Evolutionary conservation across 2,329 filamentous ascomycete genomes (phyloP), one percentile per base, ranked within the genome.

Genomic region (Cladosporium phlei): DNA sequence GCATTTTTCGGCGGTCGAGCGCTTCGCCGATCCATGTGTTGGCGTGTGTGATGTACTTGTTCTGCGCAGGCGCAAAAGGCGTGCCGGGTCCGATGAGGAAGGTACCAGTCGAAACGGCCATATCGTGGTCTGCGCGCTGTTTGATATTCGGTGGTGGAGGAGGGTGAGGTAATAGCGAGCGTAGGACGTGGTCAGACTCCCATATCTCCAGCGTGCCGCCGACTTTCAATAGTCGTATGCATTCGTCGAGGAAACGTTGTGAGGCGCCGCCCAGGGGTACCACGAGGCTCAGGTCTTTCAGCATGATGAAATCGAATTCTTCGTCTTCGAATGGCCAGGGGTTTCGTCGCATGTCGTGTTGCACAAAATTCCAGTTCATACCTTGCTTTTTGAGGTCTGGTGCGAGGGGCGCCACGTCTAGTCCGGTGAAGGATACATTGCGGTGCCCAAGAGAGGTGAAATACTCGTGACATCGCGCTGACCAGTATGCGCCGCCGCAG

Each of bases 401-500:
- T 6, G 85, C 82, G 19, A 91, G 65, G 4, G 86, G 83, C 7
- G 86, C 85, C 47, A 95, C 80, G 62, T 95, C 89, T 30, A 95
- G 68, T 1, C 89, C 90, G 0, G 85, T 87, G 62, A 94, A 95
- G 4, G 80, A 79, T 17, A 94, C 82, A 50, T 82, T 76, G 4
- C 75, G 69, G 60, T 85, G 77, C 11, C 88, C 88, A 46, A 78
- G 74, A 38, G 79, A 76, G 47, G 78, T 75, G 61, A 90, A 88
- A 66, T 87, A 85, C 27, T 87, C 80, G 65, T 95, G 85, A 64
- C 88, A 94, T 72, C 88, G 82, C 24, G 86, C 84, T 57, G 86
- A 90, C 90, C 90, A 96, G 62, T 94, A 86, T 19, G 82, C 91
- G 16, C 85, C 85, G 14, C 90, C 90, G 65, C 91, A 97, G 22